Conservation (phyloP, 2,329 filamentous ascomycete species). For the Lojkania enalia region DNA sequence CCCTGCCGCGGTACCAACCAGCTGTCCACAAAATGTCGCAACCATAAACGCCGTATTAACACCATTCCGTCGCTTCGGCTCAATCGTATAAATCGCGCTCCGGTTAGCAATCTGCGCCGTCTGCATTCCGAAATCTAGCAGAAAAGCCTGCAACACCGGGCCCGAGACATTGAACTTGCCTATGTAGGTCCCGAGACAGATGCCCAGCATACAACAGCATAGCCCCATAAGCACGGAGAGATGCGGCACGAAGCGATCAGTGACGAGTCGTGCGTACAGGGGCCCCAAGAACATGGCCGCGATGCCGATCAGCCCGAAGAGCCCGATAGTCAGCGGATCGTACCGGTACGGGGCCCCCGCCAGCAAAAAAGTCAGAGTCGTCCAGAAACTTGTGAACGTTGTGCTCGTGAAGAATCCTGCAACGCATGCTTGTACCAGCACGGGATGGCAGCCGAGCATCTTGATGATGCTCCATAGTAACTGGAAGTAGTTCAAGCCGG, state of each 20-base stretch:
- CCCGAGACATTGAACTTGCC: slow-evolving; percentile 69
- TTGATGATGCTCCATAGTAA: slow-evolving; percentile 67
- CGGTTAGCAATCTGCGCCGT: slow-evolving; percentile 75
- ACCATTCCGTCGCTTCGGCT: slow-evolving; percentile 71
- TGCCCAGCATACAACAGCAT: slow-evolving; percentile 61
- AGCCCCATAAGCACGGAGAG: slow-evolving; percentile 68
- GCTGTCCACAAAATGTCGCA: slow-evolving; percentile 71
- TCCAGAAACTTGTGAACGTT: slow-evolving; percentile 71
- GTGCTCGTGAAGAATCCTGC: slow-evolving; percentile 65
- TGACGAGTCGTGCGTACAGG: slow-evolving; percentile 69
- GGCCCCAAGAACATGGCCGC: slow-evolving; percentile 69
- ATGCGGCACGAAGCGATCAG: slow-evolving; percentile 70
- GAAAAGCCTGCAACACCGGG: slow-evolving; percentile 70
- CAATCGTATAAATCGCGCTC: slow-evolving; percentile 69
- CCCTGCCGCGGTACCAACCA: slow-evolving; percentile 64
- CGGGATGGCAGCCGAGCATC: slow-evolving; percentile 66
- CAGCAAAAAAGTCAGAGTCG: slow-evolving; percentile 78
- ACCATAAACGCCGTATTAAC: slow-evolving; percentile 86
- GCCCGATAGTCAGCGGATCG: slow-evolving; percentile 67
- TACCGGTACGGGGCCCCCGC: slow-evolving; percentile 71
- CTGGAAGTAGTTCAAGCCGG: slow-evolving; percentile 64
- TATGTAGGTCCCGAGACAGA: slow-evolving; percentile 69
- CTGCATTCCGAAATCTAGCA: slow-evolving; percentile 73
- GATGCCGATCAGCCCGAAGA: slow-evolving; percentile 79
- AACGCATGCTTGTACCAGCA: slow-evolving; percentile 70